Percentiles rank a stretch among this genome's conserved stretches.
phyloP scores from a whole-genome alignment of 148 eudicot genomes.

The Agrostemma githago region DNA sequence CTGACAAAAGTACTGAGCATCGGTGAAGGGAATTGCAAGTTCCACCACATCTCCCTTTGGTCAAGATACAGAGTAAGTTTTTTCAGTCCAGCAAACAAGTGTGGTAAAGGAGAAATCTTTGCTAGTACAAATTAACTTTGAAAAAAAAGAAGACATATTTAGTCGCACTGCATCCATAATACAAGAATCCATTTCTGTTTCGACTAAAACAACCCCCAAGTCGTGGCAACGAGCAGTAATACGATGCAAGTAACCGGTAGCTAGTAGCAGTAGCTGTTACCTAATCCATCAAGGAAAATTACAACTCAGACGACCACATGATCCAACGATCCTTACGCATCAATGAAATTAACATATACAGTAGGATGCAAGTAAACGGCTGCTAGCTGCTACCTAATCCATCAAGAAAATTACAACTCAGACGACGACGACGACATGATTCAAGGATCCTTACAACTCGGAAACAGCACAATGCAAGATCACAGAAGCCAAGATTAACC shows the following conservation, averaged over 20 bases:
- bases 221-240: too few species aligned
- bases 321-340: neutral
- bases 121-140: too few species aligned
- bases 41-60: neutral
- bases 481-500: neutral
- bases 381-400: too few species aligned
- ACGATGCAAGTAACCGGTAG: too few species aligned
- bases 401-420: too few species aligned
- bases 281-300: too few species aligned
- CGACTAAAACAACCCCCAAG: too few species aligned
- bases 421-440: neutral
- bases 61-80: neutral
- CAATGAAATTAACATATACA: too few species aligned
- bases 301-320: neutral
- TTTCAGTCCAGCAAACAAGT: neutral
- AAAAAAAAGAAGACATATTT: neutral
- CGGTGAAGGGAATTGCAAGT: neutral
- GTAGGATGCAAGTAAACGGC: too few species aligned
- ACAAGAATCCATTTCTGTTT: neutral
- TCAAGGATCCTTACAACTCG: neutral
- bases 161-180: neutral
- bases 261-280: too few species aligned
- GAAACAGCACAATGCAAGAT: neutral
- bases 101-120: too few species aligned
- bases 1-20: neutral